Base-by-base conservation (phyloP, 495 filamentous ascomycete genomes). In the Jackrogersella minutella region DNA sequence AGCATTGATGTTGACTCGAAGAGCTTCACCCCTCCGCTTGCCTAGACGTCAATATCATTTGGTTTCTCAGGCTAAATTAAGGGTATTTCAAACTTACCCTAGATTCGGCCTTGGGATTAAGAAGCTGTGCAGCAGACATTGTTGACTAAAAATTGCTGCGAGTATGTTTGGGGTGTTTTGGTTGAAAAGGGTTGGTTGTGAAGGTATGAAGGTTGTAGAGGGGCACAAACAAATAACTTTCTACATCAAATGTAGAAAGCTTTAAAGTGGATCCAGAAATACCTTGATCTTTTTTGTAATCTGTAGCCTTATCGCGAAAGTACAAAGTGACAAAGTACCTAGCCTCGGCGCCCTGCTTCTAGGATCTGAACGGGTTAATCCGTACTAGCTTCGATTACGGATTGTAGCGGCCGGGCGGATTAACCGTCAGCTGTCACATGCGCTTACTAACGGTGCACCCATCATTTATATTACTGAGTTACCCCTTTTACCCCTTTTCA, bases 21-120 rank as follows among this genome's bases (percentile, higher is more conserved):
- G 83, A 79, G 95, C 95, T 85, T 99, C 95, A 76, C 90, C 93
- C 82, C 95, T 86, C 85, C 95, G 86, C 93, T 97, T 57, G 78
- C 61, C 53, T 72, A 70, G 39, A 68, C n/a, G 60, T 56, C 41
- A 59, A 30, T 39, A 68, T 62, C 33, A 36, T 10, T n/a, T n/a
- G 11, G 13, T 9, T 70, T 67, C 69, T 2, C 7, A 44, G 10
- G 21, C 6, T 10, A 64, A 77, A 21, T 80, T 78, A 84, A 76
- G 77, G 49, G 64, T 57, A 21, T 30, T 14, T 0, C 36, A 54
- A 59, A 72, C 89, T 70, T 82, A 96, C 93, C 79, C 96, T 87
- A 43, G 93, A 97, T 82, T 99, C 95, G 71, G 95, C 95, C 81
- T 98, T 98, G 31, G 94, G 94, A 77, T 99, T 99, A 21, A 99